Evolutionary conservation across 768 basidiomycete genomes (phyloP), one percentile per base, ranked within the genome.

Genomic region (Austroboletus eburneus): DNA sequence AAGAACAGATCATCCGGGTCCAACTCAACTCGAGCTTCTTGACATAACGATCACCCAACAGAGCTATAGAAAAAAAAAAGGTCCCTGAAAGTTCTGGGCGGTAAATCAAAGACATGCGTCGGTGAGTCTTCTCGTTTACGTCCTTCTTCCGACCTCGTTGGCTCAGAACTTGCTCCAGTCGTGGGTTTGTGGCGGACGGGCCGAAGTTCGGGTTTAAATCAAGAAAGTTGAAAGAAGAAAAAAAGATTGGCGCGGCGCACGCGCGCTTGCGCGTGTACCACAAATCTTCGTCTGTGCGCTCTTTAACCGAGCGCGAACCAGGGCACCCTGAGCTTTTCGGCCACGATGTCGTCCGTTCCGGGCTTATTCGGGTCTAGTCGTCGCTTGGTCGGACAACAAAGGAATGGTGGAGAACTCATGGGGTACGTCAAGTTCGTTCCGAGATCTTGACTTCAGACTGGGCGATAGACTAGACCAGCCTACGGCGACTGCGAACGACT

Each of bases 71-170:
- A 27, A 27, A 27, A 27, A 27, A 27, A 27, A n/a, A n/a, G n/a
- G n/a, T n/a, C n/a, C n/a, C n/a, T n/a, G n/a, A n/a, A n/a, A n/a
- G n/a, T n/a, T n/a, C n/a, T n/a, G n/a, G n/a, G n/a, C n/a, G n/a
- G n/a, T n/a, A n/a, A n/a, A n/a, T n/a, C n/a, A n/a, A n/a, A 30
- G 24, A 48, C 58, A 61, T 46, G 58, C 46, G 52, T 55, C 56
- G 57, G 59, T 27, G 57, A 29, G 57, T 42, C 52, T 44, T 48
- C 43, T 27, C 44, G 45, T 60, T 58, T 60, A 59, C 58, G 58
- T 59, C 48, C 35, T 29, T 4, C 9, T 2, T 45, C n/a, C 58
- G 58, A 60, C 45, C 34, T 29, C 3, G 8, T 2, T 45, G 20
- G 25, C 49, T 14, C 35, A n/a, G n/a, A 36, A 30, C 34, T 21